Percentiles rank a stretch among this genome's conserved stretches.
phyloP scores from a whole-genome alignment of 1,284 basidiomycete species.

The Malassezia equina region DNA sequence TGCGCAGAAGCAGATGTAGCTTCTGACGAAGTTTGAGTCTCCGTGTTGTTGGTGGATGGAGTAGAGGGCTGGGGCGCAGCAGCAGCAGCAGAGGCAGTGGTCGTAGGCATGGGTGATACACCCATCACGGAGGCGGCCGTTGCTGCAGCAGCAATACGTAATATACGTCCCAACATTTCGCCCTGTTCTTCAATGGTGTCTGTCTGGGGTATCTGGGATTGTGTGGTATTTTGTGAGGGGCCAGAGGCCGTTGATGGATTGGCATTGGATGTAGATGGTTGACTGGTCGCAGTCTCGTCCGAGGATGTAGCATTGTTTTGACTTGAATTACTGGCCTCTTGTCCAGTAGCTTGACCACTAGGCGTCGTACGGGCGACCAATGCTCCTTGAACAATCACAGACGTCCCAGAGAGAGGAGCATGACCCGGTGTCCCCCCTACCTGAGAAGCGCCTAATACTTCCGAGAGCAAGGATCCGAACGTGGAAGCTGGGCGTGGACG shows the following conservation, averaged over 20 bases:
- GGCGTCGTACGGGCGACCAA: conserved; percentile 27
- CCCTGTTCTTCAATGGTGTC: conserved; percentile 44
- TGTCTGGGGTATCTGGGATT: conserved; percentile 20
- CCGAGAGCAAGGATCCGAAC: conserved; percentile 9
- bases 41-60: background rate
- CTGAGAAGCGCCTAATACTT: conserved; percentile 10
- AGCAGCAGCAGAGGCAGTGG: background rate
- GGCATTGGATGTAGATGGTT: background rate
- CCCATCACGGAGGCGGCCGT: conserved; percentile 42
- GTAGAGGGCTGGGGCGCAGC: background rate
- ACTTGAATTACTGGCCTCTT: background rate
- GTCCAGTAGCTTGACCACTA: background rate
- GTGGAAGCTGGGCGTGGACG: conserved; percentile 8
- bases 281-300: background rate
- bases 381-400: conserved; percentile 44
- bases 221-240: background rate
- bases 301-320: background rate
- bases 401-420: conserved; percentile 24
- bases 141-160: conserved; percentile 40
- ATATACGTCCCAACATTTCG: conserved; percentile 40
- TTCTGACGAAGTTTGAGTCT: background rate
- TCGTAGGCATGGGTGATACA: background rate
- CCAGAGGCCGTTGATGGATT: background rate
- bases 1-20: background rate
- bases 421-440: background rate